phyloP scores from a whole-genome alignment of 805 yeast species.

The Metschnikowia kunwiensis region DNA sequence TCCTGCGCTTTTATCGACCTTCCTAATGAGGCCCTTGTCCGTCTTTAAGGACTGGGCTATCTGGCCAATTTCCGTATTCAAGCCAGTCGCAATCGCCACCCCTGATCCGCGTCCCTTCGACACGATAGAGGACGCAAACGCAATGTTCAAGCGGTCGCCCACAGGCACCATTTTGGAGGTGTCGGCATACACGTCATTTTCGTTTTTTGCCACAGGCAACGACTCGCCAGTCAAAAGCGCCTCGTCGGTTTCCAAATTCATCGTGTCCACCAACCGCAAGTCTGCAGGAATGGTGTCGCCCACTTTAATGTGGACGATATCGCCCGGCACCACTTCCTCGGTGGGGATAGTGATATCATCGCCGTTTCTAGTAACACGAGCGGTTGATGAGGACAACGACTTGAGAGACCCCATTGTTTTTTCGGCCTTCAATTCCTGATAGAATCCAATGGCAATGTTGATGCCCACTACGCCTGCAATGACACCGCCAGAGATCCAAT shows the following conservation, averaged over 20 bases:
- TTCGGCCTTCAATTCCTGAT: conserved; percentile 72
- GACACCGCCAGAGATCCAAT: conserved; percentile 83
- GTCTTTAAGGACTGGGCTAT: conserved; percentile 47
- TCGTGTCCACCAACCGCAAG: conserved; percentile 51
- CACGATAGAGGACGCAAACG: conserved; percentile 63
- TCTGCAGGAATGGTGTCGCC: conserved; percentile 82
- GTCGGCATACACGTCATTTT: conserved; percentile 36
- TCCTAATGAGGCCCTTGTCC: conserved; percentile 36
- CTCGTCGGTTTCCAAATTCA: conserved; percentile 70
- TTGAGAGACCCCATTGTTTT: conserved; percentile 74
- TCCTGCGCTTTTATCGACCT: conserved; percentile 42
- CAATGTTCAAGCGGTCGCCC: conserved; percentile 74
- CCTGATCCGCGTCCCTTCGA: conserved; percentile 75
- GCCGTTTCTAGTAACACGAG: conserved; percentile 63
- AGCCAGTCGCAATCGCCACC: conserved; percentile 64
- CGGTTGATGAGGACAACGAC: conserved; percentile 66
- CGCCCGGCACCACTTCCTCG: conserved; percentile 70
- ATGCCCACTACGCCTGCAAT: conserved; percentile 63
- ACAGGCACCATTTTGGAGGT: conserved; percentile 46
- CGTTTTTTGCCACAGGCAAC: conserved; percentile 58
- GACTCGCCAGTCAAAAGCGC: conserved; percentile 68
- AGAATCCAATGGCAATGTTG: conserved; percentile 63
- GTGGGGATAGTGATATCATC: conserved; percentile 54
- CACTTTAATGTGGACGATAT: conserved; percentile 56
- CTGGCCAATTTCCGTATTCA: conserved; percentile 69